These are phyloP conservation scores for Spraguea lophii DNA, from an alignment of 371 early-diverging fungal genomes.

Conservation along the genomic window DNA sequence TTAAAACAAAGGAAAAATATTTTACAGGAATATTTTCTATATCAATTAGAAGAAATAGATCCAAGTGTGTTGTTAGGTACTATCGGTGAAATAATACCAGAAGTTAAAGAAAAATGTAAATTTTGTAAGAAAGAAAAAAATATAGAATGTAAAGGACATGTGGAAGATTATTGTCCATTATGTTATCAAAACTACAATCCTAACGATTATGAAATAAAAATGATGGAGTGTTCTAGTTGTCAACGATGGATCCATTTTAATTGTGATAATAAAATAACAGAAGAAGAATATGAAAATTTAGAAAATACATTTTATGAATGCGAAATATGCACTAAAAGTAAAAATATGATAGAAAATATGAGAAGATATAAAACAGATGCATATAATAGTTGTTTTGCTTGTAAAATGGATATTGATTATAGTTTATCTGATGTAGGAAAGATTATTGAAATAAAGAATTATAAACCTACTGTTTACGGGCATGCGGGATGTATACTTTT, in stretches of 20 bases:
- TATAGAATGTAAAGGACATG: no score
- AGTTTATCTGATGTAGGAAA: background rate
- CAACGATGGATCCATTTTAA: constrained; percentile 3
- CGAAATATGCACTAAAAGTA: background rate
- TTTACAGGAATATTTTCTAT: no score
- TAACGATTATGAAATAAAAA: constrained; percentile 2
- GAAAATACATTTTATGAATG: background rate
- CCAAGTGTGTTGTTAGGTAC: no score
- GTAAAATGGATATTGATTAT: background rate
- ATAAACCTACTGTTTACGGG: background rate
- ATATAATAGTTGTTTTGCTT: background rate
- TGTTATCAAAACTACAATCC: background rate
- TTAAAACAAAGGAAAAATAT: no score
- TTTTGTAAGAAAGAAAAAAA: no score
- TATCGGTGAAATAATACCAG: no score
- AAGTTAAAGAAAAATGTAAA: no score
- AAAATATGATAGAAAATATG: background rate
- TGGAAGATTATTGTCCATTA: background rate
- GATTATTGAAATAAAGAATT: background rate
- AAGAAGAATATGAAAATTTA: background rate
- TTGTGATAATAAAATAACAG: constrained; percentile 2
- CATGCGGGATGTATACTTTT: background rate
- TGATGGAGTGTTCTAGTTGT: constrained; percentile 9
- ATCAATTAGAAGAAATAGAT: no score
- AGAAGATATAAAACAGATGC: background rate